These are phyloP conservation scores for Suillus fuscotomentosus DNA, from an alignment of 768 basidiomycete genomes.

Conservation along the genomic window DNA sequence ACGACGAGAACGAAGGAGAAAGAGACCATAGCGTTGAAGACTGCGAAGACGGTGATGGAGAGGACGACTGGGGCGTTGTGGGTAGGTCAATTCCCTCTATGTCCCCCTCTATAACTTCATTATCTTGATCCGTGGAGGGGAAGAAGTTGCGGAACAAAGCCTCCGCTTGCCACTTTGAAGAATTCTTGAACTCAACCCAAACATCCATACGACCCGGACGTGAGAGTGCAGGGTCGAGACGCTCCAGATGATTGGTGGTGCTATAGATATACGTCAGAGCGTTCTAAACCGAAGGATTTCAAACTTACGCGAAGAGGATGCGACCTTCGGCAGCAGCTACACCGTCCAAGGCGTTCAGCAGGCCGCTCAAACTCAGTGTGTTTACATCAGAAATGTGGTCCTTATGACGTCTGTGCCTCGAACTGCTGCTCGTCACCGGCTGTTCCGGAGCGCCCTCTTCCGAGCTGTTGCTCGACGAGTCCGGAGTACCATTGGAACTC, in stretches of 20 bases:
- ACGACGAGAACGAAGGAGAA: conserved; percentile 44
- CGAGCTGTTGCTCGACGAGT: conserved; percentile 31
- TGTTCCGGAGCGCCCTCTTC: conserved; percentile 32
- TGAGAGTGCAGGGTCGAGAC: conserved; percentile 87
- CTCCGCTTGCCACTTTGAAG: conserved; percentile 83
- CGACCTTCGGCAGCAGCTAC: conserved; percentile 87
- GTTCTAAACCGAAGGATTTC: neutral
- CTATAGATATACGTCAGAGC: conserved; percentile 33
- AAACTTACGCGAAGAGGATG: conserved; percentile 81
- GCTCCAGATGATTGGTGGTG: conserved; percentile 89
- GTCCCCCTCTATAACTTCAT: conserved; percentile 37
- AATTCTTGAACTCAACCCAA: conserved; percentile 88
- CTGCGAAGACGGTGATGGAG: conserved; percentile 34
- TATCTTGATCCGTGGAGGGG: conserved; percentile 65
- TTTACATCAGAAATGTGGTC: conserved; percentile 75
- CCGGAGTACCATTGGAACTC: conserved; percentile 44
- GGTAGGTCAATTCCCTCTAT: conserved; percentile 47
- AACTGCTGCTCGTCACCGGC: conserved; percentile 34
- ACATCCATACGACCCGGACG: conserved; percentile 93
- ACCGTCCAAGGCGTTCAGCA: conserved; percentile 84
- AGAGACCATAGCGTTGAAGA: conserved; percentile 48
- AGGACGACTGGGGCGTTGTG: conserved; percentile 39
- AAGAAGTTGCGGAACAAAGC: conserved; percentile 89
- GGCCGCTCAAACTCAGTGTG: conserved; percentile 75
- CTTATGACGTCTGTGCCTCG: conserved; percentile 45